Evolutionary conservation across 2,329 filamentous ascomycete genomes (phyloP).

Genomic region (Alternaria burnsii): DNA sequence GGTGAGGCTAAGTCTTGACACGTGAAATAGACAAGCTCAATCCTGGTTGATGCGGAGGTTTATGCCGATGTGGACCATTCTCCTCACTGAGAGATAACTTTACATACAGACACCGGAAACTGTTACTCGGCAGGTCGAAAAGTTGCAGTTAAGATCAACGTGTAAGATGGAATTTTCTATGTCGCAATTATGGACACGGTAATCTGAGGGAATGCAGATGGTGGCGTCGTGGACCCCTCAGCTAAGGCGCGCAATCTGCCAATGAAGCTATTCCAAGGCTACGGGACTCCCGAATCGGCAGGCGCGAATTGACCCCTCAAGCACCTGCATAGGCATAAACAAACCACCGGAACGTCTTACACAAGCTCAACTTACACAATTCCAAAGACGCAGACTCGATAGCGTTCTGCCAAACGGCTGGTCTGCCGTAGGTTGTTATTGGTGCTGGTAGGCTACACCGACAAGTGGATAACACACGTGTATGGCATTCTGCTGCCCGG

Average conservation of each 20-base stretch:
- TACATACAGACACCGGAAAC: neutral
- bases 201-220: constrained; percentile 4
- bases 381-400: constrained; percentile 11
- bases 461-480: constrained; percentile 2
- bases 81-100: neutral
- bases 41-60: constrained; percentile 9
- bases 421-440: constrained; percentile 16
- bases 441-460: constrained; percentile 9
- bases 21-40: constrained; percentile 16
- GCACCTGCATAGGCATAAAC: constrained; percentile 21
- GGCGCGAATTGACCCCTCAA: constrained; percentile 27
- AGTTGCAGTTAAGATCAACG: neutral
- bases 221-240: constrained; percentile 19
- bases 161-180: neutral
- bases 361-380: constrained; percentile 3
- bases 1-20: constrained; percentile 2
- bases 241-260: constrained; percentile 14
- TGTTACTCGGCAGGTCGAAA: neutral
- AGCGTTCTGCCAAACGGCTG: constrained; percentile 15
- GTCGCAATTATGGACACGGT: neutral
- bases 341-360: constrained; percentile 8
- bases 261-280: constrained; percentile 8
- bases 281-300: constrained; percentile 25
- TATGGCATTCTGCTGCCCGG: constrained; percentile 11
- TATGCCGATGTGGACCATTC: constrained; percentile 8